These are phyloP conservation scores for Fraxinus dipetala DNA, from an alignment of 305 asterid genomes.

Conservation along the genomic window DNA sequence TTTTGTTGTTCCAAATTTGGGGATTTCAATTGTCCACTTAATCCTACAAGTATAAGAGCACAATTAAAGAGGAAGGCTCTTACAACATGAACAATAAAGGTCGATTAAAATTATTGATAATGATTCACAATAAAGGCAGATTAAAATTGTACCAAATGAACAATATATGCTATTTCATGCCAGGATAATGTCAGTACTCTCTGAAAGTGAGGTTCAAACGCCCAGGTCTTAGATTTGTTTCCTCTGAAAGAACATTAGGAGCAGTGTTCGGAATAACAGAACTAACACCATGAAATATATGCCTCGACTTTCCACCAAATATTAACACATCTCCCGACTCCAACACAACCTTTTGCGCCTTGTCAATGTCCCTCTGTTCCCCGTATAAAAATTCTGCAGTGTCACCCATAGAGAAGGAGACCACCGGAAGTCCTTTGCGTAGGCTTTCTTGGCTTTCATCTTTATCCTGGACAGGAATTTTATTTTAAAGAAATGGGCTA, in stretches of 20 bases:
- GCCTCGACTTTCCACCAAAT: conserved; percentile 70
- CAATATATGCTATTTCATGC: background rate
- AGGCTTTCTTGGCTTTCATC: conserved; percentile 69
- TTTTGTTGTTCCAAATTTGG: background rate
- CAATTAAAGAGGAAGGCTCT: background rate
- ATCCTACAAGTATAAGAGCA: background rate
- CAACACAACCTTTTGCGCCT: conserved; percentile 40
- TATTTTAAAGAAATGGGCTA: background rate
- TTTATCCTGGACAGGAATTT: conserved; percentile 52
- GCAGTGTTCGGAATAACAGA: conserved; percentile 44
- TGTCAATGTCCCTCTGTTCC: conserved; percentile 44
- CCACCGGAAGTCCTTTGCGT: conserved; percentile 55
- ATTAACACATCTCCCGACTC: conserved; percentile 85
- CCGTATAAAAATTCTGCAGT: conserved; percentile 62
- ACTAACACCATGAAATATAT: conserved; percentile 64
- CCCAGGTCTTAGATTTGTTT: conserved; percentile 56
- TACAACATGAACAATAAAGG: background rate
- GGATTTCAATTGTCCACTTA: background rate
- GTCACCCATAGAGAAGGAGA: conserved; percentile 78
- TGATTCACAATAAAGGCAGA: background rate
- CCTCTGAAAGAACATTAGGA: conserved; percentile 44
- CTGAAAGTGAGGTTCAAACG: conserved; percentile 81
- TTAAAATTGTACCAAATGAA: background rate
- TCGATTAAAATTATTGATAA: background rate
- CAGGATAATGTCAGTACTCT: conserved; percentile 24